These are phyloP conservation scores for Saturnispora hagleri DNA, from an alignment of 805 yeast genomes.

Conservation along the genomic window DNA sequence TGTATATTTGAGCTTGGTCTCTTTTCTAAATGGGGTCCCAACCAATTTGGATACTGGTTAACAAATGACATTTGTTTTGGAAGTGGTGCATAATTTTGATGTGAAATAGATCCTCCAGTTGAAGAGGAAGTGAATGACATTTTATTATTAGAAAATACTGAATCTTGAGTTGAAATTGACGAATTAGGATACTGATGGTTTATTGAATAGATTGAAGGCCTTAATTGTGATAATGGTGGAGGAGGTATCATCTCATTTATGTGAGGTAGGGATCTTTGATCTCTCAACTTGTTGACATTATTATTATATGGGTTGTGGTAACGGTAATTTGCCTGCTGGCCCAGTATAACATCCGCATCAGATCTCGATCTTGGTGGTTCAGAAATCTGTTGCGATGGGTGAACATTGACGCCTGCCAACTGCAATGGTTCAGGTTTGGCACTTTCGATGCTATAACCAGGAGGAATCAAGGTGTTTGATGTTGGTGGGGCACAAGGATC, in stretches of 20 bases:
- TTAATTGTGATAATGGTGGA: background rate
- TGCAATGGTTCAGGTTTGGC: background rate
- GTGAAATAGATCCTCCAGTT: background rate
- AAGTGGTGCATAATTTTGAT: background rate
- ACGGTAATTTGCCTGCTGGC: background rate
- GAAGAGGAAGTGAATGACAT: slow-evolving; percentile 1
- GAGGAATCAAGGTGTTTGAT: background rate
- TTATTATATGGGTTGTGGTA: background rate
- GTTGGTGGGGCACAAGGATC: slow-evolving; percentile 42
- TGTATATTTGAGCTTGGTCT: background rate
- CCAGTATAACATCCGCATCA: background rate
- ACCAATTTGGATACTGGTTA: background rate
- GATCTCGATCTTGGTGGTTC: slow-evolving; percentile 3
- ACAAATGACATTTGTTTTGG: background rate
- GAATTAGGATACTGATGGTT: background rate
- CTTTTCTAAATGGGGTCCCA: background rate
- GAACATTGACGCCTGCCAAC: background rate
- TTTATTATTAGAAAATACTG: slow-evolving; percentile 4
- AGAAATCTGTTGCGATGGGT: background rate
- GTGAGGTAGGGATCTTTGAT: background rate
- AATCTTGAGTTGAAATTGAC: slow-evolving; percentile 3
- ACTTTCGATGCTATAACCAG: background rate
- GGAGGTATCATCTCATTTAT: background rate
- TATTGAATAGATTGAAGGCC: slow-evolving; percentile 1
- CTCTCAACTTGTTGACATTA: background rate